Evolutionary conservation across 768 basidiomycete genomes (phyloP), one percentile per base, ranked within the genome.

Genomic region (Tricholoma saponaceum): DNA sequence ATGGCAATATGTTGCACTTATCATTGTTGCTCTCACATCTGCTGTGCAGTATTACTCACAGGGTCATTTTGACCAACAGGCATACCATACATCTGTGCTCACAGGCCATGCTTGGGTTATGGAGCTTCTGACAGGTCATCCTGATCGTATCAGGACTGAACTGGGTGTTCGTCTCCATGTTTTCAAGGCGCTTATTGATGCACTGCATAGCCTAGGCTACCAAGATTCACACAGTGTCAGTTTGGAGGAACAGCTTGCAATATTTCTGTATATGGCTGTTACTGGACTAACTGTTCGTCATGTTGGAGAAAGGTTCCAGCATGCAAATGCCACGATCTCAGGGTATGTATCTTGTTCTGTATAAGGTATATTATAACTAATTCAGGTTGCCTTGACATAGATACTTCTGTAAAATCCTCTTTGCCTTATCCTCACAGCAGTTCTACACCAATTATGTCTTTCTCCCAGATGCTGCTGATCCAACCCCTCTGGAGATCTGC

Each of bases 1-100:
- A 35, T 13, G 12, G 33, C 33, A 35, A 35, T 35, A 35, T 35
- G 33, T 35, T 35, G 33, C 12, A 9, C 33, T 35, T 35, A 35
- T 35, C 33, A 35, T 35, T 9, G 10, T 35, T 35, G 33, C 33
- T 35, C 33, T 35, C 33, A 35, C 33, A 35, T 35, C 33, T 35
- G 33, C 33, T 14, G 33, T 35, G 33, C 33, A 35, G 33, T 35
- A 35, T 35, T 35, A 35, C 33, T 35, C 33, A 35, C 33, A 35
- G 33, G 33, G 33, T 35, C 33, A 35, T 35, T 35, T 35, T 35
- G 33, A 35, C 33, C 33, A 51, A 35, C 51, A 59, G 47, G 49
- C 61, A 1, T 67, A 68, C 41, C 62, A 68, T 26, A 68, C 63
- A 10, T 69, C 65, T 10, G 51, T 50, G n/a, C 56, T 69, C 7